Base-by-base conservation (phyloP, 441 rosid species). In the Geranium incanum region DNA sequence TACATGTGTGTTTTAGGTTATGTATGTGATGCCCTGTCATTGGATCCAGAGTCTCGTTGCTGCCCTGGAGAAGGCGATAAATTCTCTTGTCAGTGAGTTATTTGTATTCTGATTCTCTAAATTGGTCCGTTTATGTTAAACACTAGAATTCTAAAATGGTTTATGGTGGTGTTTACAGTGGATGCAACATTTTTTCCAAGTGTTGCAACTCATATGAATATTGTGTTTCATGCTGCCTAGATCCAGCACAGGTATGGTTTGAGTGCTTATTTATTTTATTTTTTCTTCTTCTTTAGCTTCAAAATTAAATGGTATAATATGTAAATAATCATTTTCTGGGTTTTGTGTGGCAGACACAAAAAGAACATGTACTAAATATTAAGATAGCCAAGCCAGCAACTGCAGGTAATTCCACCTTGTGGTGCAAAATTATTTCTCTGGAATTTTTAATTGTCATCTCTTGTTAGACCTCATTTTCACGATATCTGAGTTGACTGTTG, bases 11-110 rank as follows among this genome's bases (percentile, higher is more conserved):
- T 76, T 82, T 69, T 79, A 94, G 97, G 98, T 38, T 84, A 89
- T 79, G 96, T 95, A 36, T 95, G 99, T 71, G 84, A 90, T 87
- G 91, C 96, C 62, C 57, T 95, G 71, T 85, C 98, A 5, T 55
- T 92, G 81, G 89, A 92, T 83, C 86, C 95, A 8, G 79, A 79
- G 66, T 85, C 93, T 66, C 97, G 84, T 64, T 95, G 99, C 78
- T 92, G 98, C 67, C 96, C 97, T 39, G 76, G 55, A 78, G 88
- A 79, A 76, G 97, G 93, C 82, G 92, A 88, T 82, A 90, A 82
- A 87, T 90, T 84, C 80, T 81, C 99, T 85, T 95, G 97, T 86
- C 87, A 83, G 98, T 91, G 90, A 91, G 98, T 87, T 82, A 69
- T 75, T 69, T 39, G 43, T 70, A 23, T 37, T 65, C 66, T 0